These are phyloP conservation scores for Juglanconis sp. DNA, from an alignment of 2,329 filamentous ascomycete species.

Conservation along the genomic window DNA sequence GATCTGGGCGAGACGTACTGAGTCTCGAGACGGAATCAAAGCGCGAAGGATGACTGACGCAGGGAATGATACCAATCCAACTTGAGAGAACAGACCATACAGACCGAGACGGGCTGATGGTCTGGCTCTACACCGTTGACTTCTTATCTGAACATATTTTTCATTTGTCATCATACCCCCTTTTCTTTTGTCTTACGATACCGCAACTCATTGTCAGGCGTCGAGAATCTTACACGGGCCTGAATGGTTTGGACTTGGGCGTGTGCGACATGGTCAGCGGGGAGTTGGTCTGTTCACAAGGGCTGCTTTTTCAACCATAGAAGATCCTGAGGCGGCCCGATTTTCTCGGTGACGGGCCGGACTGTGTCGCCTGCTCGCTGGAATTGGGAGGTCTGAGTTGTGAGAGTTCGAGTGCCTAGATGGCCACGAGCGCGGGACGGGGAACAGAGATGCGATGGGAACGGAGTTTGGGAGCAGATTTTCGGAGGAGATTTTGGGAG, in stretches of 20 bases:
- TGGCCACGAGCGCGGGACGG: neutral
- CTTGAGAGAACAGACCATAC: neutral
- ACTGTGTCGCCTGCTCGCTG: neutral
- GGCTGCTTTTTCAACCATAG: neutral
- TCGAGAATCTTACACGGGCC: slow-evolving; percentile 15
- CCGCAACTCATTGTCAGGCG: slow-evolving; percentile 16
- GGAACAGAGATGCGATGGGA: too few relatives aligned
- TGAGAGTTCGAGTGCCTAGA: neutral
- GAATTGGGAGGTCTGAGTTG: neutral
- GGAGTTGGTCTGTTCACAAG: neutral
- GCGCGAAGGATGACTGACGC: neutral
- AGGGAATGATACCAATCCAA: neutral
- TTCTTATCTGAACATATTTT: slow-evolving; percentile 15
- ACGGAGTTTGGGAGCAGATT: neutral
- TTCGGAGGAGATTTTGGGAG: neutral
- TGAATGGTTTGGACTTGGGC: slow-evolving; percentile 12
- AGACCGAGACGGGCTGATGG: neutral
- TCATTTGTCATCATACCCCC: slow-evolving; percentile 20
- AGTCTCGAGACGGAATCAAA: slow-evolving; percentile 9
- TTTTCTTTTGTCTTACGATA: slow-evolving; percentile 18
- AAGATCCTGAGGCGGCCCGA: neutral
- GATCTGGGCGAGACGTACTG: slow-evolving; percentile 56
- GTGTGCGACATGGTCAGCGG: slow-evolving; percentile 4
- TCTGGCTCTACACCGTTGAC: neutral
- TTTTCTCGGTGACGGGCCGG: neutral